Conservation (phyloP, 2,329 filamentous ascomycete genomes). For the Hypoxylon sp. region DNA sequence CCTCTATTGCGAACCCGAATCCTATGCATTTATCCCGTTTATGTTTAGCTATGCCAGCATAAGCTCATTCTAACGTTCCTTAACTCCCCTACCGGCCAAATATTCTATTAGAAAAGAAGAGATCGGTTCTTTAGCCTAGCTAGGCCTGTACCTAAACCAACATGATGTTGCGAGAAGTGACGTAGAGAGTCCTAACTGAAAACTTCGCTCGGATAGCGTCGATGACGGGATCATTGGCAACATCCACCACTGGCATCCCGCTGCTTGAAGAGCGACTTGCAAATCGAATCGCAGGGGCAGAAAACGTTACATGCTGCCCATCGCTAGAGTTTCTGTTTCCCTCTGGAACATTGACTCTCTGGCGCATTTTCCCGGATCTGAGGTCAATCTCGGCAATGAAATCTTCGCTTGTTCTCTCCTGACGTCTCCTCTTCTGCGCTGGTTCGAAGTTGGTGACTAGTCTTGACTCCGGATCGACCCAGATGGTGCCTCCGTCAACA, state of each 20-base stretch:
- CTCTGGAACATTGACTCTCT: slow-evolving; percentile 48
- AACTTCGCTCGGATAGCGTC: slow-evolving; percentile 47
- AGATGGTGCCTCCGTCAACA: slow-evolving; percentile 47
- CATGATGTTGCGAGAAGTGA: slow-evolving; percentile 49
- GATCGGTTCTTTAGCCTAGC: neutral
- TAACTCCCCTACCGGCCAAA: slow-evolving; percentile 8
- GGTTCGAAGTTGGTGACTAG: slow-evolving; percentile 42
- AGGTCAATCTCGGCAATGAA: slow-evolving; percentile 51
- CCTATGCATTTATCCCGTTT: slow-evolving; percentile 5
- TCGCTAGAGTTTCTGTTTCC: slow-evolving; percentile 42
- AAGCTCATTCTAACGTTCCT: neutral
- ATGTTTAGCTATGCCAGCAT: slow-evolving; percentile 27
- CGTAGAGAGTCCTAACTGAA: slow-evolving; percentile 44
- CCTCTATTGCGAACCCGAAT: slow-evolving; percentile 15
- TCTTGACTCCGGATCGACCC: slow-evolving; percentile 45
- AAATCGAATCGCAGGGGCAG: slow-evolving; percentile 49
- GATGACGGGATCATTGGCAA: slow-evolving; percentile 44
- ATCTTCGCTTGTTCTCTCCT: slow-evolving; percentile 40
- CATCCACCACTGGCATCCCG: slow-evolving; percentile 47
- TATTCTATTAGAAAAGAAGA: neutral
- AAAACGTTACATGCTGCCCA: slow-evolving; percentile 48
- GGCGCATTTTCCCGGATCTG: slow-evolving; percentile 49
- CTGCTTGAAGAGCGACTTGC: slow-evolving; percentile 47
- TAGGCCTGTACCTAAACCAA: slow-evolving; percentile 37
- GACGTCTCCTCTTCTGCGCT: slow-evolving; percentile 25